Evolutionary conservation across 2,329 filamentous ascomycete species (phyloP), one percentile per base, ranked within the genome.

Genomic region (Huntiella moniliformis): DNA sequence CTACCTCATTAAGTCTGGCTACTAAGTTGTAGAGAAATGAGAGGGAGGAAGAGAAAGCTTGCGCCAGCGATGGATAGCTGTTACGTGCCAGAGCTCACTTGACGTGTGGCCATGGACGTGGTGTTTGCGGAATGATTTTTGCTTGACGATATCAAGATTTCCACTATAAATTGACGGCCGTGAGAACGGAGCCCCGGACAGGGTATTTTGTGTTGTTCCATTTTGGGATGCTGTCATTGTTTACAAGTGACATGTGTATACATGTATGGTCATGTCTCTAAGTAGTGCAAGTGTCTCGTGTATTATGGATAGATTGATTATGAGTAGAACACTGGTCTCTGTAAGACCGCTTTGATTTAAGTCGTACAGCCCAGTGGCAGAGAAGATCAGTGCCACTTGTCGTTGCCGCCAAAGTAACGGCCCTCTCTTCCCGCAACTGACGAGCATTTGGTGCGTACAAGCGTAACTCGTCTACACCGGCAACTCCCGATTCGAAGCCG

Each of bases 1-100:
- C 63, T 95, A 96, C 69, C 75, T 94, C 52, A 77, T 83, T 61
- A 72, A 74, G 56, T 67, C 74, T 53, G 75, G 77, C 53, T 94
- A 92, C 70, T 95, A 77, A 68, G 52, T 51, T 37, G 37, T 33
- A 41, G 16, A 18, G 38, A 15, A 17, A 10, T 15, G 15, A 39
- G 34, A 36, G 12, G 2, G 34, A 15, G 34, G 15, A 10, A 36
- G 12, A 36, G 34, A 13, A n/a, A 36, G 22, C 22, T 28, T 28
- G 22, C 22, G 22, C 10, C 22, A 28, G 22, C 10, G 22, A 28
- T 28, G 22, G 22, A 28, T 28, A 28, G 7, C 10, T 28, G 22
- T 28, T 28, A 28, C 22, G 6, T 28, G 22, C 2, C 7, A 28
- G 22, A 8, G 22, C 22, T 3, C 22, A 28, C 22, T 28, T 8